Conservation (phyloP, 2,329 filamentous ascomycete genomes). For the Xylariaceae sp. region DNA sequence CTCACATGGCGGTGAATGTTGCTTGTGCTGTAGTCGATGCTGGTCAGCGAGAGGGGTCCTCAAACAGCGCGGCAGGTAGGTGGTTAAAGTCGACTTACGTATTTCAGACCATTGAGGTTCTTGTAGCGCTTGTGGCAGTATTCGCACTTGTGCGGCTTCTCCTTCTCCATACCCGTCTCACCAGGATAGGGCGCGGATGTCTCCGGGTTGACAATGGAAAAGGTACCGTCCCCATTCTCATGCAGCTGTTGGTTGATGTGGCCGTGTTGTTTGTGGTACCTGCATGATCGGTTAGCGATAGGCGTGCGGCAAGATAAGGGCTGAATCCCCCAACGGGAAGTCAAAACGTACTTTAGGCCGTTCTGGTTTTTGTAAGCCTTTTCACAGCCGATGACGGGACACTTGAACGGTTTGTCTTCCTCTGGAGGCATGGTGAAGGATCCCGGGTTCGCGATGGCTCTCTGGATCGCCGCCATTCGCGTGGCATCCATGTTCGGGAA, state of each 20-base stretch:
- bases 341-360: constrained; percentile 71
- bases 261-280: constrained; percentile 72
- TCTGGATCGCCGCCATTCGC: constrained; percentile 43
- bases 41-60: too few relatives aligned
- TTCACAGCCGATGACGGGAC: constrained; percentile 95
- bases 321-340: constrained; percentile 3
- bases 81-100: constrained; percentile 54
- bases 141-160: constrained; percentile 97
- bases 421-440: constrained; percentile 65
- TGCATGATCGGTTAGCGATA: constrained; percentile 28
- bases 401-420: constrained; percentile 96
- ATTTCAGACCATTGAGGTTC: constrained; percentile 97
- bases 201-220: constrained; percentile 95
- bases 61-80: too few relatives aligned
- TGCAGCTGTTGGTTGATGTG: constrained; percentile 96
- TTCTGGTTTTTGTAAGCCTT: constrained; percentile 99
- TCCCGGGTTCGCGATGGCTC: constrained; percentile 37
- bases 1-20: constrained; percentile 83
- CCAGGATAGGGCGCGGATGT: constrained; percentile 91
- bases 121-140: constrained; percentile 98
- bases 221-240: constrained; percentile 93
- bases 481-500: constrained; percentile 70
- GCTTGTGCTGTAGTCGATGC: constrained; percentile 49
- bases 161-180: constrained; percentile 98
- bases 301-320: constrained; percentile 8